Conservation (phyloP, 805 yeast genomes). For the Ogataea paraovalis region DNA sequence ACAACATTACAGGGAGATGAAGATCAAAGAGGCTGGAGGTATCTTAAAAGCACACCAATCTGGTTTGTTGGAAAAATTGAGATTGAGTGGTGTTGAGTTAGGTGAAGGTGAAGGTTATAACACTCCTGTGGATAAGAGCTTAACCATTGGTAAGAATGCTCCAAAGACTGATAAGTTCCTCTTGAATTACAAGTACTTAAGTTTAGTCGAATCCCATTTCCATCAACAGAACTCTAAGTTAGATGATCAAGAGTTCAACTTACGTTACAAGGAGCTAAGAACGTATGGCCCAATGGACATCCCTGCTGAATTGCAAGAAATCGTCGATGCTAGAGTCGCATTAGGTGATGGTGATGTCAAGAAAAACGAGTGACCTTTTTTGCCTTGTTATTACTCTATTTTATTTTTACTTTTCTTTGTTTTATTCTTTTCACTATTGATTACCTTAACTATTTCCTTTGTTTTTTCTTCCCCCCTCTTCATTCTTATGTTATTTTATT, state of each 20-base stretch:
- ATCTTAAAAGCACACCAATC: constrained; percentile 69
- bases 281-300: constrained; percentile 58
- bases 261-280: constrained; percentile 59
- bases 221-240: constrained; percentile 31
- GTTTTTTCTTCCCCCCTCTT: not conserved
- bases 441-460: not conserved
- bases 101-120: constrained; percentile 82
- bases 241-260: constrained; percentile 23
- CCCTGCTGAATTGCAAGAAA: constrained; percentile 36
- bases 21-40: constrained; percentile 67
- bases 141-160: not conserved
- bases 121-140: constrained; percentile 33
- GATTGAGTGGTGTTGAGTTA: constrained; percentile 56
- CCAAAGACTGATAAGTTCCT: constrained; percentile 43
- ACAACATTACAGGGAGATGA: constrained; percentile 59
- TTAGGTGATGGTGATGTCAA: constrained; percentile 26
- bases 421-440: too few species aligned
- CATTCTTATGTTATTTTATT: not conserved
- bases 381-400: not conserved
- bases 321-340: constrained; percentile 38
- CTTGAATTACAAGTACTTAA: constrained; percentile 53
- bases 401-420: not conserved
- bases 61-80: constrained; percentile 62
- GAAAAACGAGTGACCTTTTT: not conserved
- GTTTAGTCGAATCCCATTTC: constrained; percentile 46